A percentile compares a stretch with the other conserved stretches of the same genome.
These are phyloP conservation scores for Manihot esculenta DNA, from an alignment of 441 rosid species.

Conservation along the genomic window DNA sequence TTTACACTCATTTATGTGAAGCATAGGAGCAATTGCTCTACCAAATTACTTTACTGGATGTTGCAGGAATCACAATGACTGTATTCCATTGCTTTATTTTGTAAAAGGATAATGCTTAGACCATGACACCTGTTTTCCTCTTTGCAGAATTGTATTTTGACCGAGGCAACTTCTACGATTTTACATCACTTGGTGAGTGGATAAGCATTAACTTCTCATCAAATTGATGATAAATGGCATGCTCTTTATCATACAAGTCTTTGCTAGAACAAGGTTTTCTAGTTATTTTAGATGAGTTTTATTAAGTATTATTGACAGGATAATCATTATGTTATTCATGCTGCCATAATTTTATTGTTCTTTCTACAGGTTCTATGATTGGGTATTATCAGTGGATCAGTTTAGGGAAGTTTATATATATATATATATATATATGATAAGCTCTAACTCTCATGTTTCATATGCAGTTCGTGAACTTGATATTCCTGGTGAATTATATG, in stretches of 20 bases:
- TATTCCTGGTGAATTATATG: conserved; percentile 91
- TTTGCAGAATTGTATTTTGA: conserved; percentile 81
- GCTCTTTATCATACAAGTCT: not conserved
- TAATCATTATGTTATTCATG: conserved; percentile 3
- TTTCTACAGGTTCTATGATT: conserved; percentile 1
- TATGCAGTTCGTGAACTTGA: conserved; percentile 87
- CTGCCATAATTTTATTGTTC: not conserved
- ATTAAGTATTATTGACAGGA: not conserved
- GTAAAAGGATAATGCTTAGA: conserved; percentile 1
- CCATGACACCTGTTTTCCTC: conserved; percentile 14
- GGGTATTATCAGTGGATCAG: not conserved
- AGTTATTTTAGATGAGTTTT: not conserved
- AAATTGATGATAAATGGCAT: conserved; percentile 3
- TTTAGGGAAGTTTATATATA: conserved; percentile 1
- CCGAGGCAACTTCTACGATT: conserved; percentile 91
- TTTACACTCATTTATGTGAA: conserved; percentile 12
- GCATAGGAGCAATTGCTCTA: not conserved
- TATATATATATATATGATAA: conserved; percentile 13
- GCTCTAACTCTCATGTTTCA: not conserved
- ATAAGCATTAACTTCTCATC: conserved; percentile 7
- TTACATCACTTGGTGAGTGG: conserved; percentile 89
- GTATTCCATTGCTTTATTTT: not conserved
- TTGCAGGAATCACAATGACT: not conserved
- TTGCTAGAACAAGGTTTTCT: not conserved
- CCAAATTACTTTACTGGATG: not conserved